Conservation (phyloP, 2,329 filamentous ascomycete genomes). For the Aspergillus sojae region DNA sequence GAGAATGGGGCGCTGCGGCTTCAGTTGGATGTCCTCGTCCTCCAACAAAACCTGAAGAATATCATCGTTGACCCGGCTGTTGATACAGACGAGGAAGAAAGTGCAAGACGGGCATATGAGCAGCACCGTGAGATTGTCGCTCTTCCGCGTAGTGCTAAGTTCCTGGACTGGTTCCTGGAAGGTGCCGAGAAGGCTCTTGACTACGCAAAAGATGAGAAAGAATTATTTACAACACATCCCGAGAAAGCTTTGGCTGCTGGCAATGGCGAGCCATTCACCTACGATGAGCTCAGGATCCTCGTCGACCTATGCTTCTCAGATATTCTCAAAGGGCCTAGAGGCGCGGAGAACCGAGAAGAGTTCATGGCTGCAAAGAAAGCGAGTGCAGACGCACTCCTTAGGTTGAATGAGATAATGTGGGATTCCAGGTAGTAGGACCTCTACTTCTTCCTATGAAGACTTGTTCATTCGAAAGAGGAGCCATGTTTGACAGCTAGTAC, state of each 20-base stretch:
- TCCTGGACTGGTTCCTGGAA: constrained; percentile 52
- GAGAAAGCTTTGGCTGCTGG: constrained; percentile 38
- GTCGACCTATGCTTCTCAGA: constrained; percentile 52
- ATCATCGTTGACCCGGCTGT: constrained; percentile 57
- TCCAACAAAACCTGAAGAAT: constrained; percentile 96
- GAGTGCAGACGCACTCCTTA: constrained; percentile 47
- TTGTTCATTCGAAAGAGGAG: neutral
- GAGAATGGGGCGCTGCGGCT: constrained; percentile 79
- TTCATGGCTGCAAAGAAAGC: constrained; percentile 50
- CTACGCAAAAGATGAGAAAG: constrained; percentile 49
- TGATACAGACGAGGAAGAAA: constrained; percentile 14
- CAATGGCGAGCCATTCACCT: constrained; percentile 47
- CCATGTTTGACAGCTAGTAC: neutral
- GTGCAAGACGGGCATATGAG: constrained; percentile 7
- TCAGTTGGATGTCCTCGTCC: constrained; percentile 88
- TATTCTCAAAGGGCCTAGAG: constrained; percentile 43
- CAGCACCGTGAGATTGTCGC: constrained; percentile 40
- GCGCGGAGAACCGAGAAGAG: constrained; percentile 47
- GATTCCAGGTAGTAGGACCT: constrained; percentile 37
- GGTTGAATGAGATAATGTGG: constrained; percentile 53
- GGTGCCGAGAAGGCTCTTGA: constrained; percentile 48
- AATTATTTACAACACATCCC: constrained; percentile 39
- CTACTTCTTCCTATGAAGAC: neutral
- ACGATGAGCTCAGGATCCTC: constrained; percentile 49
- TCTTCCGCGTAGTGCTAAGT: constrained; percentile 48